Conservation (phyloP, 2,329 filamentous ascomycete genomes). For the Apiospora pterosperma region DNA sequence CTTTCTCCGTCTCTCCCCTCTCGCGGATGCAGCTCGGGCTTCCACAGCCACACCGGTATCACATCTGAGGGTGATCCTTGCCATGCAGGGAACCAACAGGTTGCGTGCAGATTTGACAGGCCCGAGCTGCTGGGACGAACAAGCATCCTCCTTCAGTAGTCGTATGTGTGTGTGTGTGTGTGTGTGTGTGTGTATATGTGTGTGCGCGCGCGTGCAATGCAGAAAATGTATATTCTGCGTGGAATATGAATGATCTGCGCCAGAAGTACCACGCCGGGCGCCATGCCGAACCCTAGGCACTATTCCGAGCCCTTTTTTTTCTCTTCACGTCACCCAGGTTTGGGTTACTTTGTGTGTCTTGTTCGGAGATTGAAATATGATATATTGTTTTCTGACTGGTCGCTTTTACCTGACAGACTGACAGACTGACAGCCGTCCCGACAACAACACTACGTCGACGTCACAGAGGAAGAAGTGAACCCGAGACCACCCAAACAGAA, state of each 20-base stretch:
- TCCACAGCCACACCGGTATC: not conserved
- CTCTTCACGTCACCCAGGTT: not conserved
- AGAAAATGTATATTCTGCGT: not conserved
- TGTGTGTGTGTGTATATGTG: not conserved
- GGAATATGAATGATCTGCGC: not conserved
- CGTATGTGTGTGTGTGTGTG: not conserved
- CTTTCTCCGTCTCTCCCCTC: not conserved
- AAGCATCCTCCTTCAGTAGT: not conserved
- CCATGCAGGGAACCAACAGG: not conserved
- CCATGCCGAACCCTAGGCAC: not conserved
- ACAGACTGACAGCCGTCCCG: not conserved
- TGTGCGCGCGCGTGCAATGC: not conserved
- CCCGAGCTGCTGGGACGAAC: slow-evolving; percentile 1
- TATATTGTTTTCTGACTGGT: not conserved
- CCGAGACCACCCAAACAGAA: not conserved
- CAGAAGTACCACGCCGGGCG: not conserved
- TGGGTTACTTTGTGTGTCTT: not conserved
- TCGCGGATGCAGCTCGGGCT: not conserved
- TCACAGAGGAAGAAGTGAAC: not conserved
- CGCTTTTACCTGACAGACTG: not conserved
- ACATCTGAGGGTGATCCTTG: not conserved
- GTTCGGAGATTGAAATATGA: not conserved
- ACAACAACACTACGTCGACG: not conserved
- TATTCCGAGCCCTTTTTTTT: not conserved
- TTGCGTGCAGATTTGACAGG: slow-evolving; percentile 2